Evolutionary conservation across 148 eudicot genomes (phyloP).

Genomic region (Camellia granthamiana): DNA sequence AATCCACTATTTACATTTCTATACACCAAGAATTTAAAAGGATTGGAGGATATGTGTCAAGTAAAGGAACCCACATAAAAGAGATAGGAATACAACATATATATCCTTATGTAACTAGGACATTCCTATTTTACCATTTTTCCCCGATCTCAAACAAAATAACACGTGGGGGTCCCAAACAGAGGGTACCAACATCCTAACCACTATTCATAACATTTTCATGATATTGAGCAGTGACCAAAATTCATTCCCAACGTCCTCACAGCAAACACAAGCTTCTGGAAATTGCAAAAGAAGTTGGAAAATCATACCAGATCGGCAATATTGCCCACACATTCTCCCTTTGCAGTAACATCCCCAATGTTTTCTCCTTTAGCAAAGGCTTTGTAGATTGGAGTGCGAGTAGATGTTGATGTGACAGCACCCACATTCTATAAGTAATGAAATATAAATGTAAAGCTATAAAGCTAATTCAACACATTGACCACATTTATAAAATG

Average conservation of each 20-base stretch:
- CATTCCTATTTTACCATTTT: neutral
- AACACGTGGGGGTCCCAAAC: neutral
- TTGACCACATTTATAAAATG: neutral
- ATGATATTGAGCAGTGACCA: neutral
- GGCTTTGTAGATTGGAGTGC: constrained; percentile 96
- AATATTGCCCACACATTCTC: constrained; percentile 94
- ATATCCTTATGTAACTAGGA: neutral
- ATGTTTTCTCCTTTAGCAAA: constrained; percentile 97
- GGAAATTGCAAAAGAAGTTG: neutral
- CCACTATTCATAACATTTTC: neutral
- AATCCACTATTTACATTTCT: neutral
- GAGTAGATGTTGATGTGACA: constrained; percentile 98
- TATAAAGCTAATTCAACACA: constrained; percentile 11
- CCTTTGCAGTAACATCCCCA: constrained; percentile 99
- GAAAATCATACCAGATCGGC: constrained; percentile 83
- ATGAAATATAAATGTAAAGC: constrained; percentile 11
- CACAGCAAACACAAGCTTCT: neutral
- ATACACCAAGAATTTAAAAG: neutral
- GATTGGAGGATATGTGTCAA: neutral
- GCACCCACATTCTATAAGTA: constrained; percentile 81
- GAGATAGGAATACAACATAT: neutral
- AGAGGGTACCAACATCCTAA: neutral
- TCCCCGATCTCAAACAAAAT: neutral
- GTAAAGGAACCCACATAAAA: neutral
- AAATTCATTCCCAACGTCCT: constrained; percentile 3